Percentiles rank a stretch among this genome's conserved stretches.
phyloP scores from a whole-genome alignment of 2,329 filamentous ascomycete genomes.

The Dothidotthia symphoricarpi region DNA sequence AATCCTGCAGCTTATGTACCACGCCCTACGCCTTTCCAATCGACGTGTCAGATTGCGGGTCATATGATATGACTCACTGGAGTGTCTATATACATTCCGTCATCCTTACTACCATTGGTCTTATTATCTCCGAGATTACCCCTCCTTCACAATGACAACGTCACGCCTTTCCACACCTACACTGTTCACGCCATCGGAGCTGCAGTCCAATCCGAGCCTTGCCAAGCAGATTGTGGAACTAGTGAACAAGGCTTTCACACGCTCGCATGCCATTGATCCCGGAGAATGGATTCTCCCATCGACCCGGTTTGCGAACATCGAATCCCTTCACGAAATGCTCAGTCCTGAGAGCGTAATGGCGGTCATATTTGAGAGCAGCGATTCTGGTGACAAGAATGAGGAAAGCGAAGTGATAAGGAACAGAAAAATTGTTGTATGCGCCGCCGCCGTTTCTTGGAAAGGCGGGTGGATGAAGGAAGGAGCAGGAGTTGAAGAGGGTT shows the following conservation, averaged over 20 bases:
- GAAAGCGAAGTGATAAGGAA: neutral
- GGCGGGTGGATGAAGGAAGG: slow-evolving; percentile 23
- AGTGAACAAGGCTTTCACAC: slow-evolving; percentile 22
- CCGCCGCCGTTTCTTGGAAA: slow-evolving; percentile 23
- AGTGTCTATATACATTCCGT: too few species aligned
- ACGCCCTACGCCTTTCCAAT: too few species aligned
- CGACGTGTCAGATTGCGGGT: too few species aligned
- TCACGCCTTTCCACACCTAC: slow-evolving; percentile 10
- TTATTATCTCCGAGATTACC: too few species aligned
- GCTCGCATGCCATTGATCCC: slow-evolving; percentile 9
- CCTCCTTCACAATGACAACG: slow-evolving; percentile 8
- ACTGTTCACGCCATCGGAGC: slow-evolving; percentile 9
- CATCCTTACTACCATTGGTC: too few species aligned
- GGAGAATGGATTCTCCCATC: slow-evolving; percentile 15
- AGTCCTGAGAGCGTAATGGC: slow-evolving; percentile 12
- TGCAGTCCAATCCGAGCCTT: slow-evolving; percentile 9
- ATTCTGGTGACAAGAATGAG: neutral
- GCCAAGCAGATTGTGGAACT: slow-evolving; percentile 14
- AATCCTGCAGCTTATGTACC: too few species aligned
- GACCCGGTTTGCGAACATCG: slow-evolving; percentile 13
- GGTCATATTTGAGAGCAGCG: slow-evolving; percentile 15
- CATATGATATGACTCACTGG: too few species aligned
- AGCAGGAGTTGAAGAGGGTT: slow-evolving; percentile 18
- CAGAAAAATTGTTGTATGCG: slow-evolving; percentile 22
- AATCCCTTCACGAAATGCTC: slow-evolving; percentile 16